Conservation (phyloP, 805 yeast species). For the Priceomyces melissophilus region DNA sequence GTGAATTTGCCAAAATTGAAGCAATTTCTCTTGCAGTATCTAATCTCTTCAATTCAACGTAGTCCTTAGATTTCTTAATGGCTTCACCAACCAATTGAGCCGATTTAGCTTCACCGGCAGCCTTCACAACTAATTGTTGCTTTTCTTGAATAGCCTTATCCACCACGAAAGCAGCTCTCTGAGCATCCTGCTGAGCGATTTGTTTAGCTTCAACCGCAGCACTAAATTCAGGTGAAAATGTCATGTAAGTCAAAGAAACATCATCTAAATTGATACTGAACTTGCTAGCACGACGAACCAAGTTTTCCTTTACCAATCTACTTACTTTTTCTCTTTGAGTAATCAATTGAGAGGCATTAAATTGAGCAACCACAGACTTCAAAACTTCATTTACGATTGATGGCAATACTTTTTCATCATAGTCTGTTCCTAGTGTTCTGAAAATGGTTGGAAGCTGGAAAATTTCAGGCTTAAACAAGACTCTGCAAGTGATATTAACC, state of each 20-base stretch:
- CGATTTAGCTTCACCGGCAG: conserved; percentile 97
- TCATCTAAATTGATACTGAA: conserved; percentile 89
- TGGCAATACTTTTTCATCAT: conserved; percentile 95
- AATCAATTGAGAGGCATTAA: conserved; percentile 95
- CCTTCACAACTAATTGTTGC: conserved; percentile 94
- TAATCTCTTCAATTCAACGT: conserved; percentile 92
- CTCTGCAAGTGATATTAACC: conserved; percentile 99
- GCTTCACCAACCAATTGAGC: conserved; percentile 99
- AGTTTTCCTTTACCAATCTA: conserved; percentile 82
- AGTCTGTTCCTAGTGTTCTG: conserved; percentile 90
- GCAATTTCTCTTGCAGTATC: conserved; percentile 98
- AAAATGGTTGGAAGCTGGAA: conserved; percentile 75
- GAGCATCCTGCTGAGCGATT: conserved; percentile 99
- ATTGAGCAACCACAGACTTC: conserved; percentile 96
- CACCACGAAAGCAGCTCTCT: conserved; percentile 94
- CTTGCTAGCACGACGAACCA: conserved; percentile 85
- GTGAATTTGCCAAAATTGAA: conserved; percentile 74
- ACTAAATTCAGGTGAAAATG: conserved; percentile 96
- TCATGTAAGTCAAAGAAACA: conserved; percentile 94
- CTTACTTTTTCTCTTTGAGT: conserved; percentile 99
- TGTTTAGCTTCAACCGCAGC: conserved; percentile 98
- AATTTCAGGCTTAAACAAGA: conserved; percentile 83
- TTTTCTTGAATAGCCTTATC: conserved; percentile 97
- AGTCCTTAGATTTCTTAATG: conserved; percentile 91
- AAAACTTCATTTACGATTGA: conserved; percentile 97